A percentile compares a stretch with the other conserved stretches of the same genome.
These are phyloP conservation scores for Corylus heterophylla DNA, from an alignment of 306 rosid species.

Conservation along the genomic window DNA sequence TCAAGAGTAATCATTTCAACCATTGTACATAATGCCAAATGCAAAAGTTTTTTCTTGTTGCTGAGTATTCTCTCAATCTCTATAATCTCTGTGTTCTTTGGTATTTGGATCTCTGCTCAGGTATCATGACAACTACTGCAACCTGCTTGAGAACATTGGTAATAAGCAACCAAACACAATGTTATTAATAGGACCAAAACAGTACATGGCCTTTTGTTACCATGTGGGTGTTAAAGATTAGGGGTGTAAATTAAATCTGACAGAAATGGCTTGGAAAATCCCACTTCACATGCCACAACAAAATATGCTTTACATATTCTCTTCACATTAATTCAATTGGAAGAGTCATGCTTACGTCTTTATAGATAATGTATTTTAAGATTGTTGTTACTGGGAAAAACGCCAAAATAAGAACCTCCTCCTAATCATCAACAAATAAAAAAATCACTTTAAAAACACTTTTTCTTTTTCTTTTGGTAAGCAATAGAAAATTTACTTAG, in stretches of 20 bases:
- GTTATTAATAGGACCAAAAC: too few species aligned
- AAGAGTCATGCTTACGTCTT: neutral
- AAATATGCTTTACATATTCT: neutral
- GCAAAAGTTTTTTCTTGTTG: neutral
- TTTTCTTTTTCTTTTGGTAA: neutral
- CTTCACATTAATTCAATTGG: neutral
- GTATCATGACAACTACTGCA: too few species aligned
- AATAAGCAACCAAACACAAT: neutral
- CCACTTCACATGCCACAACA: neutral
- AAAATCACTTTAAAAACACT: neutral
- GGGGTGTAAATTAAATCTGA: neutral
- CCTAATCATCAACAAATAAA: neutral
- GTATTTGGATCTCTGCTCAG: neutral
- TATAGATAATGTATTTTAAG: neutral
- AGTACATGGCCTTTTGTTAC: neutral
- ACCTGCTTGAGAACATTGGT: too few species aligned
- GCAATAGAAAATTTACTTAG: neutral
- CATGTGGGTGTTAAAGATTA: neutral
- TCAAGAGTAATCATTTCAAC: neutral
- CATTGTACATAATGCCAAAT: neutral
- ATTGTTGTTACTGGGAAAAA: neutral
- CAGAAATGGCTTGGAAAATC: neutral
- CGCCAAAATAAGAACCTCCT: neutral
- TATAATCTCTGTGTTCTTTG: neutral
- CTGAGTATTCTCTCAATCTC: neutral